Evolutionary conservation across 768 basidiomycete species (phyloP).

Genomic region (Boletus sensibilis): DNA sequence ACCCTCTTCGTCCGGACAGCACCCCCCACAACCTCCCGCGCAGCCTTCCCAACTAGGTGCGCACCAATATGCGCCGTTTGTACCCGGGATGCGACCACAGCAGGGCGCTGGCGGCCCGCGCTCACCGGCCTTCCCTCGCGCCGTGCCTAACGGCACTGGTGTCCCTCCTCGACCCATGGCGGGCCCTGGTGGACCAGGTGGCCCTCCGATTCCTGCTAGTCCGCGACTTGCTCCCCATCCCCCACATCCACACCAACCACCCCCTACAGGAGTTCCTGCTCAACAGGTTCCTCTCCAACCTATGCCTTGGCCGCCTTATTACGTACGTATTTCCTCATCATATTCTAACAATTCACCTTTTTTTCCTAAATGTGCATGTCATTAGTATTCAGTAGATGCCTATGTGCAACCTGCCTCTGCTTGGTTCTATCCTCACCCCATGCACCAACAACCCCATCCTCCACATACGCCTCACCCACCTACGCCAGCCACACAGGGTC

Average conservation of each 20-base stretch:
- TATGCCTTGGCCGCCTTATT: slow-evolving; percentile 49
- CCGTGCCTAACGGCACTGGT: slow-evolving; percentile 59
- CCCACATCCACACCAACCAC: slow-evolving; percentile 48
- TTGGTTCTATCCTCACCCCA: slow-evolving; percentile 39
- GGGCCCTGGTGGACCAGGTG: slow-evolving; percentile 51
- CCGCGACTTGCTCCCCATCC: slow-evolving; percentile 62
- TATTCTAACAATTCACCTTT: neutral
- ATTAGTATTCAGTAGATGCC: slow-evolving; percentile 46
- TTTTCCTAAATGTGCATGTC: slow-evolving; percentile 6
- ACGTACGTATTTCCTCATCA: slow-evolving; percentile 45
- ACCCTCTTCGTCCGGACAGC: slow-evolving; percentile 37
- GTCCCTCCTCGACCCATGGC: slow-evolving; percentile 46
- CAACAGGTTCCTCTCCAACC: slow-evolving; percentile 41
- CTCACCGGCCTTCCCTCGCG: slow-evolving; percentile 64
- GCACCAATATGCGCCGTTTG: slow-evolving; percentile 48
- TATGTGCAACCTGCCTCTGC: slow-evolving; percentile 42
- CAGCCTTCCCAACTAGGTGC: slow-evolving; percentile 43
- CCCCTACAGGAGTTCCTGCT: slow-evolving; percentile 51
- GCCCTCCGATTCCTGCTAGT: slow-evolving; percentile 54
- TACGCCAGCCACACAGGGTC: slow-evolving; percentile 37
- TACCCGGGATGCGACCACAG: slow-evolving; percentile 48
- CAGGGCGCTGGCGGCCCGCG: slow-evolving; percentile 54
- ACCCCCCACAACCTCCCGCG: slow-evolving; percentile 38
- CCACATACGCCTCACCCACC: slow-evolving; percentile 43
- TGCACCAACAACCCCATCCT: slow-evolving; percentile 45